Conservation (phyloP, 1,284 basidiomycete genomes). For the Gymnopus androsaceus region DNA sequence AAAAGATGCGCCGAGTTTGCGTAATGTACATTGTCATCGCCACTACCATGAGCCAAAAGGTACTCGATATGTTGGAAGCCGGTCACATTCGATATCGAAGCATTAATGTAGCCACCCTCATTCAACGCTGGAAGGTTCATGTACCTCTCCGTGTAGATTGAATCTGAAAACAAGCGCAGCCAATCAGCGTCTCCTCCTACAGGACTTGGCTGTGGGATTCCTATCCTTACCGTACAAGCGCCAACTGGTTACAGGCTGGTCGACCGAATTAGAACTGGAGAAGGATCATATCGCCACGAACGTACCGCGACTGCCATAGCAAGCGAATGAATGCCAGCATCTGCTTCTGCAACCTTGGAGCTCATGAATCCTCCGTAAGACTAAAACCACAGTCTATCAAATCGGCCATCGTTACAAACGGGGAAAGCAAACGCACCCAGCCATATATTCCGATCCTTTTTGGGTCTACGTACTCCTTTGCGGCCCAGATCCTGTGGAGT, state of each 20-base stretch:
- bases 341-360: slow-evolving; percentile 85
- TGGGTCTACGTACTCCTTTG: slow-evolving; percentile 77
- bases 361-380: slow-evolving; percentile 95
- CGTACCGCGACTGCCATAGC: slow-evolving; percentile 88
- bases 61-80: slow-evolving; percentile 82
- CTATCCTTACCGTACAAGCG: slow-evolving; percentile 71
- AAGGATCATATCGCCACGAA: not conserved
- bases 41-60: slow-evolving; percentile 88
- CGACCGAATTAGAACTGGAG: slow-evolving; percentile 3
- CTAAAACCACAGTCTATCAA: slow-evolving; percentile 38
- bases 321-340: slow-evolving; percentile 83
- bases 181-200: not conserved
- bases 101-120: slow-evolving; percentile 79
- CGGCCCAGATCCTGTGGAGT: slow-evolving; percentile 64
- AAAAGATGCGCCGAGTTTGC: slow-evolving; percentile 88
- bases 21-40: slow-evolving; percentile 95
- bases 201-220: slow-evolving; percentile 14
- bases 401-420: slow-evolving; percentile 7
- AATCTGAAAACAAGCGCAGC: slow-evolving; percentile 49
- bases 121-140: slow-evolving; percentile 86
- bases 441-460: slow-evolving; percentile 92
- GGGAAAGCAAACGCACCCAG: slow-evolving; percentile 64
- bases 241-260: slow-evolving; percentile 84
- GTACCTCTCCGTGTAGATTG: slow-evolving; percentile 95
- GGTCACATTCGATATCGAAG: slow-evolving; percentile 83